These are phyloP conservation scores for Aaosphaeria arxii DNA, from an alignment of 2,329 filamentous ascomycete genomes.

Conservation along the genomic window DNA sequence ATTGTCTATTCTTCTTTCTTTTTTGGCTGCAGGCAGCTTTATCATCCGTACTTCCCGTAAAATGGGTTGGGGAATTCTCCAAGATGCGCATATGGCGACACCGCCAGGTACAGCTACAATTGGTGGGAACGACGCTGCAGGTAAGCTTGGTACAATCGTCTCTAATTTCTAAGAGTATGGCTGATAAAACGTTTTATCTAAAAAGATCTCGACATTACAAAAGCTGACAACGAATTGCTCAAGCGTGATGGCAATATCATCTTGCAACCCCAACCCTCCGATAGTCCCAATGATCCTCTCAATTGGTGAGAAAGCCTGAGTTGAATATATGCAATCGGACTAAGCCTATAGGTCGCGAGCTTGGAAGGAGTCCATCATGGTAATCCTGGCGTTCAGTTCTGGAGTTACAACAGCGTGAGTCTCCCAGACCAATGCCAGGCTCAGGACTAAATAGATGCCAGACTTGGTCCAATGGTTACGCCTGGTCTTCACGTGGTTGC, in stretches of 20 bases:
- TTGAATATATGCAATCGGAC: background rate
- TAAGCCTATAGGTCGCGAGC: conserved; percentile 7
- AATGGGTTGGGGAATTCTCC: conserved; percentile 30
- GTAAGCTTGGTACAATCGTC: conserved; percentile 1
- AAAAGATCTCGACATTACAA: conserved; percentile 9
- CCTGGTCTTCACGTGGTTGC: conserved; percentile 36
- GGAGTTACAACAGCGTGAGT: conserved; percentile 29
- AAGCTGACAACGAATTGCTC: conserved; percentile 18
- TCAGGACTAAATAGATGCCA: conserved; percentile 3
- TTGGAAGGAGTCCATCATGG: conserved; percentile 32
- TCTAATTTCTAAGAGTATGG: background rate
- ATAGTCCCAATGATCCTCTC: conserved; percentile 86
- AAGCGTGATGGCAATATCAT: conserved; percentile 64
- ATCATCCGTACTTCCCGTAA: conserved; percentile 3
- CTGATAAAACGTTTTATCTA: background rate
- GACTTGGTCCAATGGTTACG: conserved; percentile 42
- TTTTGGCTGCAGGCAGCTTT: background rate
- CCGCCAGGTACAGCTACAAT: conserved; percentile 31
- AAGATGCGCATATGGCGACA: conserved; percentile 26
- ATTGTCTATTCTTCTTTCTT: background rate
- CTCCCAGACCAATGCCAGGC: too few species aligned
- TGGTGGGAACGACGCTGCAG: conserved; percentile 9
- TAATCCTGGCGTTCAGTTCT: conserved; percentile 32
- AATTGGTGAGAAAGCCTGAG: conserved; percentile 24
- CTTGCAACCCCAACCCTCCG: conserved; percentile 84